These are phyloP conservation scores for Didymella keratinophila DNA, from an alignment of 2,329 filamentous ascomycete genomes.

Conservation along the genomic window DNA sequence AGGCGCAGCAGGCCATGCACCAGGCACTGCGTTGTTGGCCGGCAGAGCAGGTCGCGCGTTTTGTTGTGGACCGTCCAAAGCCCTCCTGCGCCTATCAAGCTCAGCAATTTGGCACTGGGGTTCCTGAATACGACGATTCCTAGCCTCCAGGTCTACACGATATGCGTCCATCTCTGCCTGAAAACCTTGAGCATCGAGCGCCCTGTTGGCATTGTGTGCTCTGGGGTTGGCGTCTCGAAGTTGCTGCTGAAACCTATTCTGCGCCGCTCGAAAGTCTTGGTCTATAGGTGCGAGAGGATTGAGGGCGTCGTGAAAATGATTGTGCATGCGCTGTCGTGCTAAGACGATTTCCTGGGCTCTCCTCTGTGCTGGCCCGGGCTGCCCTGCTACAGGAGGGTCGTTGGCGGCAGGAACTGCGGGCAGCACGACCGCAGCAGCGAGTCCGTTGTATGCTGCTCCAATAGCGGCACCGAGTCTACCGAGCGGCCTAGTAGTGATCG, in stretches of 20 bases:
- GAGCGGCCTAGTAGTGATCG: conserved; percentile 1
- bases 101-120: not conserved
- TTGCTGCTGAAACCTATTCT: not conserved
- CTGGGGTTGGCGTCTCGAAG: conserved; percentile 1
- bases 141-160: not conserved
- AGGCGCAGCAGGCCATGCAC: not conserved
- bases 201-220: not conserved
- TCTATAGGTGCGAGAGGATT: not conserved
- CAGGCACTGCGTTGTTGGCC: not conserved
- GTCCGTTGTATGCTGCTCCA: conserved; percentile 4
- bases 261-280: not conserved
- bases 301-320: not conserved
- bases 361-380: not conserved
- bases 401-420: not conserved
- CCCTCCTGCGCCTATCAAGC: not conserved
- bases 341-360: not conserved
- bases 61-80: not conserved
- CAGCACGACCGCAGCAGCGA: not conserved
- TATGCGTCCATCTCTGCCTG: not conserved
- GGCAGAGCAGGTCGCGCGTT: not conserved
- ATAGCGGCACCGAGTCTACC: not conserved
- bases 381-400: not conserved
- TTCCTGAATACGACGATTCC: not conserved
- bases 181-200: not conserved
- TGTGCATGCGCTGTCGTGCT: not conserved